Evolutionary conservation across 2,329 filamentous ascomycete species (phyloP).

Genomic region (Samsoniella hepiali): DNA sequence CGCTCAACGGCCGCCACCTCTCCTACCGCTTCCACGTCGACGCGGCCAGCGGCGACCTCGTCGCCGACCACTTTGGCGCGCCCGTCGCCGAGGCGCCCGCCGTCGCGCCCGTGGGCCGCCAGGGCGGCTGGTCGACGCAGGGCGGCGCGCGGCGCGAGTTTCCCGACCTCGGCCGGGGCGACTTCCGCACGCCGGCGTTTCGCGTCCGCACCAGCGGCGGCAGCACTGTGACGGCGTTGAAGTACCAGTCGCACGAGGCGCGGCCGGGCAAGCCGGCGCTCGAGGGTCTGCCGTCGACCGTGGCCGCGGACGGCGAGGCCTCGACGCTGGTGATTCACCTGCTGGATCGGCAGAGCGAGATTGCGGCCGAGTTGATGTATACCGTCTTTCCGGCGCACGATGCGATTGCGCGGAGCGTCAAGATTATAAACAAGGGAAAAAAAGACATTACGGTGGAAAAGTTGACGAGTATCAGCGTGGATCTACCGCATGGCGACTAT

Average conservation of each 20-base stretch:
- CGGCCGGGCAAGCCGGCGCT: slow-evolving; percentile 54
- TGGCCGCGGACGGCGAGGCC: slow-evolving; percentile 49
- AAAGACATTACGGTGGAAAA: slow-evolving; percentile 53
- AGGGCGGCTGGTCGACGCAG: slow-evolving; percentile 35
- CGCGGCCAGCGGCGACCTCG: slow-evolving; percentile 50
- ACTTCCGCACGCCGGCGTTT: slow-evolving; percentile 59
- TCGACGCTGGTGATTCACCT: slow-evolving; percentile 56
- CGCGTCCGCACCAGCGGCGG: slow-evolving; percentile 57
- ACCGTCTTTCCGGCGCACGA: slow-evolving; percentile 61
- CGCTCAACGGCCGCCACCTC: slow-evolving; percentile 52
- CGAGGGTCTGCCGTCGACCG: slow-evolving; percentile 56
- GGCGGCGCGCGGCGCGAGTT: slow-evolving; percentile 54
- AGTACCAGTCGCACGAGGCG: slow-evolving; percentile 54
- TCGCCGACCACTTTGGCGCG: slow-evolving; percentile 59
- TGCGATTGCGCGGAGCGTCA: slow-evolving; percentile 58
- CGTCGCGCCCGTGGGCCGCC: slow-evolving; percentile 36
- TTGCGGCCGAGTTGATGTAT: slow-evolving; percentile 58
- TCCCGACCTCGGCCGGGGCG: slow-evolving; percentile 61
- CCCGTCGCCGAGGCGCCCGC: slow-evolving; percentile 45
- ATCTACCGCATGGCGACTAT: slow-evolving; percentile 57
- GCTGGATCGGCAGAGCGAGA: slow-evolving; percentile 55
- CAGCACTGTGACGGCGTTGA: slow-evolving; percentile 55
- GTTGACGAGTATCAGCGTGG: slow-evolving; percentile 58
- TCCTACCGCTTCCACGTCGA: slow-evolving; percentile 65
- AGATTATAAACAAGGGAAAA: slow-evolving; percentile 56